Base-by-base conservation (phyloP, 2,329 filamentous ascomycete species). In the Tolypocladium guangdongense region DNA sequence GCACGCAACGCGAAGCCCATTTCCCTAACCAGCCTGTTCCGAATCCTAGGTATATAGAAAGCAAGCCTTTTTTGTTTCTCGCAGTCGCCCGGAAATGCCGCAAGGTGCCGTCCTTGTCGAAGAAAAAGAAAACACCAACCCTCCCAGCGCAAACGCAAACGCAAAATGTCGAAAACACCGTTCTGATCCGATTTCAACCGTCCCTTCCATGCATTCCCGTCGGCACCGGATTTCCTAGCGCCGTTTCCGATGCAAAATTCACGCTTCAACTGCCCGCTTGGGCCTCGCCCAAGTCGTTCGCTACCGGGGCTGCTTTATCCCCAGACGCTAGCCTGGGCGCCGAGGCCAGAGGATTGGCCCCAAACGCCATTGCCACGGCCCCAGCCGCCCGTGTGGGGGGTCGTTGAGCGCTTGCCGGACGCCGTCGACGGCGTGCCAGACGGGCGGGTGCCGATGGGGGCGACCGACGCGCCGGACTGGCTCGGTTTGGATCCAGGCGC, bases 251-350 rank as follows among this genome's bases (percentile, higher is more conserved):
- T 63, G 60, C 62, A 64, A 58, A 53, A 54, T 47, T 51, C 49
- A 49, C 36, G 16, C 16, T 41, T 48, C 51, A 24, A 27, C 27
- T 32, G 16, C 18, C 32, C 43, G 10, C 18, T 32, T 32, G 43
- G 18, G 27, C 24, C 49, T 24, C 27, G n/a, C 14, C 41, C 50
- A 22, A 22, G 51, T 50, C 51, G 22, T 51, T 49, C 22, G 18
- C 14, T 35, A 16, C 4, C 27, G 14, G 16, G 16, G 6, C 22
- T 4, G 6, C 11, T 32, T 52, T 84, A 96, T 62, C 91, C 91
- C 91, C 91, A 97, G 61, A 96, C 92, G 59, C 90, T 95, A 59
- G 91, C 90, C 68, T 95, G 90, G 57, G 91, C 87, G 59, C 90
- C 88, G 57, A 95, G 83, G 50, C 83, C 82, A 59, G 84, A 88